Evolutionary conservation across 192 early-diverging fungal genomes (phyloP), one percentile per base, ranked within the genome.

Genomic region (Linnemannia schmuckeri): DNA sequence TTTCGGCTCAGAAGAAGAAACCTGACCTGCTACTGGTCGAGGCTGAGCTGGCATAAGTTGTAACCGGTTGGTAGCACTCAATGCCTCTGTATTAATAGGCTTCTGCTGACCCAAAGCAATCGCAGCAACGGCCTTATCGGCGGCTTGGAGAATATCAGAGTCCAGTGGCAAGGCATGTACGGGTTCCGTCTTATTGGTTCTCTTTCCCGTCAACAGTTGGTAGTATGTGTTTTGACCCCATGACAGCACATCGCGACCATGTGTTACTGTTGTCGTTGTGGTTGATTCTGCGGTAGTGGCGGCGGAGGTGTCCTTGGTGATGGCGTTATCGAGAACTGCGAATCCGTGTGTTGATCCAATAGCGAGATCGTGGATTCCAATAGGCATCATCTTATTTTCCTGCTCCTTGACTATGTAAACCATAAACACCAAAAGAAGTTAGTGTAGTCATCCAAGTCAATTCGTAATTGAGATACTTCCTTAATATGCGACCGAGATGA

Each of bases 181-280:
- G 3, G 89, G 89, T 37, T 79, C 77, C 0, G 89, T 84, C 49
- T 76, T 84, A 72, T 90, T 90, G 44, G 66, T 82, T 33, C 89
- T 77, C 75, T 88, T 88, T 8, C 89, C 89, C 7, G 87, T 86
- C 42, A 88, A 72, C 20, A 90, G 61, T 38, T 90, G 89, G 47
- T 72, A 88, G 44, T 86, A 82, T 13, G 78, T 79, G 74, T 90
- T 90, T 38, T 88, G 89, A 33, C 89, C 89, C 89, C 88, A 90
- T n/a, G 80, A 69, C 69, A 88, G 63, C 3, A 88, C 87, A 74
- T 90, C 89, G n/a, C 87, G 82, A 1, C 89, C 89, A 72, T 90
- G 86, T 5, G 74, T 80, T 27, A 81, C 69, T 30, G n/a, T 38
- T 44, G 44, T 35, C 0, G 66, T 22, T 8, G 41, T 66, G 0